A percentile compares a stretch with the other conserved stretches of the same genome.
These are phyloP conservation scores for Leonotis leonurus DNA, from an alignment of 257 asterid genomes.

Conservation along the genomic window DNA sequence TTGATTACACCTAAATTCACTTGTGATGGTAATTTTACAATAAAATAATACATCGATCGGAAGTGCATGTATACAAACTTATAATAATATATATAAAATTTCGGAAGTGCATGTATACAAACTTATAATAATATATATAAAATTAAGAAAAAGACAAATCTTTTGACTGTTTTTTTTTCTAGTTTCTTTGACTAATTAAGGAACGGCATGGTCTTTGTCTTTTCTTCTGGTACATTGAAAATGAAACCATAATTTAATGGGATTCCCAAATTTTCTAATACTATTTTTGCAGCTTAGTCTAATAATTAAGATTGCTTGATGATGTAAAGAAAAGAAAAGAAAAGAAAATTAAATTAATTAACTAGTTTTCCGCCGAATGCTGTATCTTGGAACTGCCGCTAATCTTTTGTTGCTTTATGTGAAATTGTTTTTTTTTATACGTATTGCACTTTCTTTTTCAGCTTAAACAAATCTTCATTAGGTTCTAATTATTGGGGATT, in stretches of 20 bases:
- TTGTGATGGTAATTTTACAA: too few species aligned
- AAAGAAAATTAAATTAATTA: background rate
- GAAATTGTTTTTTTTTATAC: background rate
- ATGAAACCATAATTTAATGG: background rate
- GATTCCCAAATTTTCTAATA: too few species aligned
- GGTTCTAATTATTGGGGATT: background rate
- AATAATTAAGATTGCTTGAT: background rate
- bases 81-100: too few species aligned
- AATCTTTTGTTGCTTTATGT: slow-evolving; percentile 17
- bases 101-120: background rate
- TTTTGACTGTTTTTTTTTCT: background rate
- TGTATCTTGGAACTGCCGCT: slow-evolving; percentile 72
- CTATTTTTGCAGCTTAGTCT: slow-evolving; percentile 3
- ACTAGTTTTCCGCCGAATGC: slow-evolving; percentile 76
- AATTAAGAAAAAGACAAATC: background rate
- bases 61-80: background rate
- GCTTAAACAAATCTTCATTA: background rate
- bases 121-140: too few species aligned
- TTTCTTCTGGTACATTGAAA: background rate
- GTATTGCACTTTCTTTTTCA: background rate
- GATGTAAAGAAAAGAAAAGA: background rate
- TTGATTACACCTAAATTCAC: too few species aligned
- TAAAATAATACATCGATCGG: too few species aligned
- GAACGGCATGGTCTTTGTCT: too few species aligned
- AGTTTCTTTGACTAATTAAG: slow-evolving; percentile 4